These are phyloP conservation scores for Phytophthora sojae DNA, from an alignment of 352 stramenopile genomes.

Conservation along the genomic window DNA sequence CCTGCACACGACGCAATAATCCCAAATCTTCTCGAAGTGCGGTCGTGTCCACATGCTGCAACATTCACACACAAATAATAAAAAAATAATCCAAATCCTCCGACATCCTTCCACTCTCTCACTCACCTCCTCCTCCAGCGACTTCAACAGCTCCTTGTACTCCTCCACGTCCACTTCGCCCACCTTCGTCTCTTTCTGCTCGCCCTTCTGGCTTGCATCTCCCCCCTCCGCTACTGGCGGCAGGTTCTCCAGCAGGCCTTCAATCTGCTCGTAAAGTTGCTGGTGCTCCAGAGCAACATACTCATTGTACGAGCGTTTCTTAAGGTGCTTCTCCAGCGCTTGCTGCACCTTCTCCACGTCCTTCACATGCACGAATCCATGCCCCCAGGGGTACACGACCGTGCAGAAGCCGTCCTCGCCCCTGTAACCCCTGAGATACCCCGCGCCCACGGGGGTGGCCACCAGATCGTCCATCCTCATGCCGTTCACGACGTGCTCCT, in stretches of 20 bases:
- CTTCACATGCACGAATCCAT: slow-evolving; percentile 73
- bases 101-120: not conserved
- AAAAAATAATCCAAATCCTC: slow-evolving; percentile 5
- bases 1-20: slow-evolving; percentile 69
- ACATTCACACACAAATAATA: slow-evolving; percentile 7
- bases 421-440: slow-evolving; percentile 70
- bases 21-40: slow-evolving; percentile 58
- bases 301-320: slow-evolving; percentile 60
- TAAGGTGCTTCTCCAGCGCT: slow-evolving; percentile 43
- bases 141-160: slow-evolving; percentile 56
- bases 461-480: slow-evolving; percentile 73
- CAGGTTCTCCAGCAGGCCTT: slow-evolving; percentile 62
- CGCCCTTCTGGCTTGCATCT: slow-evolving; percentile 5
- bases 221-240: slow-evolving; percentile 17
- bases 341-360: slow-evolving; percentile 56
- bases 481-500: slow-evolving; percentile 72
- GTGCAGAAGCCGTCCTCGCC: slow-evolving; percentile 67
- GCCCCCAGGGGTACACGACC: slow-evolving; percentile 76
- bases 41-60: slow-evolving; percentile 59
- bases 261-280: slow-evolving; percentile 75
- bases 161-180: slow-evolving; percentile 41
- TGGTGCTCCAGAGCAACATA: slow-evolving; percentile 73
- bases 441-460: slow-evolving; percentile 62
- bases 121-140: slow-evolving; percentile 59
- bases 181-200: slow-evolving; percentile 15